Evolutionary conservation across 2,329 filamentous ascomycete genomes (phyloP).

Genomic region (Pseudogymnoascus sp.): DNA sequence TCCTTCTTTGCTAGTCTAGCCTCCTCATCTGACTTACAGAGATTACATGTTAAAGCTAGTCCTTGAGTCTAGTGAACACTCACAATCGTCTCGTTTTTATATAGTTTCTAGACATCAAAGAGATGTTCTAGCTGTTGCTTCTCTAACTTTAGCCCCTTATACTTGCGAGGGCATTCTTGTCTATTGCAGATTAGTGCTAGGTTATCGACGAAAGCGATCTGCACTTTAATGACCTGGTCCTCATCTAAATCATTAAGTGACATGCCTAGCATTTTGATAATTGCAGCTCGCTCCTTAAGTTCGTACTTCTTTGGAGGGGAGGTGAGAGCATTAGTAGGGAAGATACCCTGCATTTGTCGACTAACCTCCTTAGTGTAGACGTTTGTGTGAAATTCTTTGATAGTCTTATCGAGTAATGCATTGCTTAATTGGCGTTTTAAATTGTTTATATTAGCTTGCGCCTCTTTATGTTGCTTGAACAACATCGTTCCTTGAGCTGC

Average conservation of each 20-base stretch:
- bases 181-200: slow-evolving; percentile 16
- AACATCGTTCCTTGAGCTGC: slow-evolving; percentile 14
- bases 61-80: neutral
- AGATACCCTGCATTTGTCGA: slow-evolving; percentile 18
- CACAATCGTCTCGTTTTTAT: neutral
- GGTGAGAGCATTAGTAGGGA: slow-evolving; percentile 15
- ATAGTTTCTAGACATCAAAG: neutral
- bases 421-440: slow-evolving; percentile 15
- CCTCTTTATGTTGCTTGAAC: slow-evolving; percentile 14
- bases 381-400: slow-evolving; percentile 19
- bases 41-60: neutral
- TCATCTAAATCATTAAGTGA: slow-evolving; percentile 14
- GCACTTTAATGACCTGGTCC: slow-evolving; percentile 17
- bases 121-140: neutral
- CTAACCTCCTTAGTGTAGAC: slow-evolving; percentile 18
- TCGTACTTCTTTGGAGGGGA: slow-evolving; percentile 19
- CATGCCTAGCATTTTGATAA: slow-evolving; percentile 19
- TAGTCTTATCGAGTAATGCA: slow-evolving; percentile 15
- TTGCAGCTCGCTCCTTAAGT: slow-evolving; percentile 18
- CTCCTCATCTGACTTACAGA: slow-evolving; percentile 9
- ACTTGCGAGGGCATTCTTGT: slow-evolving; percentile 17
- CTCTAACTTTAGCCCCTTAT: slow-evolving; percentile 10
- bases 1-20: slow-evolving; percentile 10
- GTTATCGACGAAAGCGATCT: slow-evolving; percentile 15
- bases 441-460: slow-evolving; percentile 17